Conservation (phyloP, 2,329 filamentous ascomycete species). For the Pezicula neosporulosa region DNA sequence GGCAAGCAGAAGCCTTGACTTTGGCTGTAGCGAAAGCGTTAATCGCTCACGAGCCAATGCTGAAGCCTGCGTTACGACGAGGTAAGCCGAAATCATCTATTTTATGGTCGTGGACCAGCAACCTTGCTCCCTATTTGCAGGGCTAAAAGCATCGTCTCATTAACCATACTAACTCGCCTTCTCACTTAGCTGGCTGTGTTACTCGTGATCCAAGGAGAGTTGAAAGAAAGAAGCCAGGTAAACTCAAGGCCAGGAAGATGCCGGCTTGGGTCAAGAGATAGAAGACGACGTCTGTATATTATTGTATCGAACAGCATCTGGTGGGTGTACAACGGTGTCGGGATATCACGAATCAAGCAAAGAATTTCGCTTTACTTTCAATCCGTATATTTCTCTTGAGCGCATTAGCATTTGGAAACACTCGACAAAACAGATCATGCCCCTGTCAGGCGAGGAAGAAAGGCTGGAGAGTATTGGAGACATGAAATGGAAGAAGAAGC, state of each 20-base stretch:
- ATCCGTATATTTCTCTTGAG: neutral
- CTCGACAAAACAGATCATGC: too few relatives aligned
- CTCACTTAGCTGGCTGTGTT: conserved; percentile 76
- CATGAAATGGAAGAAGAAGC: too few relatives aligned
- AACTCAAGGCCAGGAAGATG: conserved; percentile 96
- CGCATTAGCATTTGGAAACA: neutral
- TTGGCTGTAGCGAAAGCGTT: conserved; percentile 86
- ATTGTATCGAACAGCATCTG: conserved; percentile 18
- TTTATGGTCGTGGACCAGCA: neutral
- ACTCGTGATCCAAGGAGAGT: conserved; percentile 88
- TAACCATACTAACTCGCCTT: conserved; percentile 32
- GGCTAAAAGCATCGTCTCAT: conserved; percentile 22
- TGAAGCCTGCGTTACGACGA: conserved; percentile 84
- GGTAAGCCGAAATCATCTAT: conserved; percentile 56
- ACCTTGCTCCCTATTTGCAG: too few relatives aligned
- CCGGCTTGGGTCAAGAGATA: conserved; percentile 89
- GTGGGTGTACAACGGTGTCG: conserved; percentile 1
- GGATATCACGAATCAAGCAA: conserved; percentile 2
- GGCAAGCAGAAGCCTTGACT: conserved; percentile 92
- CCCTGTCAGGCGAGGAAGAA: too few relatives aligned
- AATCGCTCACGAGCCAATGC: conserved; percentile 83
- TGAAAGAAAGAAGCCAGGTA: conserved; percentile 97
- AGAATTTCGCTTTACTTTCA: neutral
- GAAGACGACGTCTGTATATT: conserved; percentile 23
- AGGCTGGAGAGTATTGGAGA: too few relatives aligned